phyloP scores from a whole-genome alignment of 805 yeast species.

The Scheffersomyces stipitis region DNA sequence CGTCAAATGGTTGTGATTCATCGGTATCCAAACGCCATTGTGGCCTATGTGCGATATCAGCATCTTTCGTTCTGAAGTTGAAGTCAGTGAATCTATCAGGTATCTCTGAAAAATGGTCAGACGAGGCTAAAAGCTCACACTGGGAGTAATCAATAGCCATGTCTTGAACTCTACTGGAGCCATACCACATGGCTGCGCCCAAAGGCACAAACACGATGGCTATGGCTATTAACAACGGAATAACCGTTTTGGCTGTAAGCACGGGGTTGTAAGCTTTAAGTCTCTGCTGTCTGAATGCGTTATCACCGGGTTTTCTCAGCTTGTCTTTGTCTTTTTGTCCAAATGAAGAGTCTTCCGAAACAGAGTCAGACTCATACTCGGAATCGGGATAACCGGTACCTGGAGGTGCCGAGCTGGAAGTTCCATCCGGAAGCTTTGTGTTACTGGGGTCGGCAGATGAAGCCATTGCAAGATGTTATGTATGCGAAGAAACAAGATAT shows the following conservation, averaged over 20 bases:
- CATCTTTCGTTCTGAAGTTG: constrained; percentile 26
- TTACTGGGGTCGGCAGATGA: too few species aligned
- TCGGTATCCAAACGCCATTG: constrained; percentile 40
- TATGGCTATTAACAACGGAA: constrained; percentile 37
- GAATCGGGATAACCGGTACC: neutral
- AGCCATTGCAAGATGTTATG: too few species aligned
- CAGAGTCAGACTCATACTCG: constrained; percentile 37
- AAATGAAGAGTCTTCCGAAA: constrained; percentile 31
- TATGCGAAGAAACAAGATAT: too few species aligned
- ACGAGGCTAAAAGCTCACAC: constrained; percentile 36
- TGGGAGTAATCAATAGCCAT: constrained; percentile 41
- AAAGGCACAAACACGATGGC: constrained; percentile 43
- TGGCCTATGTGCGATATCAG: constrained; percentile 15
- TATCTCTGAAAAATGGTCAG: constrained; percentile 30
- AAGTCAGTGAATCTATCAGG: constrained; percentile 41
- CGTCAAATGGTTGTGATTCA: constrained; percentile 46
- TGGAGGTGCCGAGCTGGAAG: too few species aligned
- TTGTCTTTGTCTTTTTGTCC: constrained; percentile 37
- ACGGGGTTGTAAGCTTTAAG: constrained; percentile 50
- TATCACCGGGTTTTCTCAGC: constrained; percentile 64
- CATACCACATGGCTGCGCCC: constrained; percentile 50
- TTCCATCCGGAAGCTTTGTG: too few species aligned
- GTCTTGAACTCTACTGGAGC: constrained; percentile 38
- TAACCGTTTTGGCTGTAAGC: constrained; percentile 42
- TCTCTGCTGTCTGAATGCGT: constrained; percentile 57